Conservation (phyloP, 345 rosid genomes). For the Eucalyptus tenuipes region DNA sequence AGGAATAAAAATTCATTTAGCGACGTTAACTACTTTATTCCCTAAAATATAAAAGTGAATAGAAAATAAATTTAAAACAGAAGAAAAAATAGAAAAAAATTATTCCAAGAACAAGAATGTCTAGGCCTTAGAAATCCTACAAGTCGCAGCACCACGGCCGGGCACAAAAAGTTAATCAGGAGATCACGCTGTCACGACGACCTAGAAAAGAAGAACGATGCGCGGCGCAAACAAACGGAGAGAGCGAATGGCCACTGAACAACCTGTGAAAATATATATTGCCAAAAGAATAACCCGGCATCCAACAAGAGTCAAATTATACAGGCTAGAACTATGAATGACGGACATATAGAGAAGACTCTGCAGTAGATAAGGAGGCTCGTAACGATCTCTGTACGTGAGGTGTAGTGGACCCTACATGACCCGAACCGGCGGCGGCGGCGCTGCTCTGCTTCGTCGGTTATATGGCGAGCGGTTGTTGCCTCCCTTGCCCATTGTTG, state of each 20-base stretch:
- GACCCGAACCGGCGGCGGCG: neutral
- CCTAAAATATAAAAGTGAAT: too few species aligned
- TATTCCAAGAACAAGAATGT: neutral
- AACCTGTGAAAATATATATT: neutral
- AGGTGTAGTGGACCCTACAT: neutral
- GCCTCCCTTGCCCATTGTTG: slow-evolving; percentile 25
- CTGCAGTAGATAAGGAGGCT: neutral
- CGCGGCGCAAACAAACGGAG: neutral
- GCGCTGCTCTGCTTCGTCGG: neutral
- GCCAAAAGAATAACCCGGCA: neutral
- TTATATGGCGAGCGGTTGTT: slow-evolving; percentile 8
- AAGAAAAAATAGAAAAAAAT: too few species aligned
- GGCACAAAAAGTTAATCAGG: neutral
- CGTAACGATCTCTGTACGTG: neutral
- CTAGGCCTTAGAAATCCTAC: neutral
- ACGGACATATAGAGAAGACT: neutral
- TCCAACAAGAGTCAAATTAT: neutral
- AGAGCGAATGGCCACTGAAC: neutral
- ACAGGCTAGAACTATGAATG: neutral
- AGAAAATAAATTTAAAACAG: too few species aligned
- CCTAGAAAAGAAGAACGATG: neutral
- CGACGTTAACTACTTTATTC: too few species aligned
- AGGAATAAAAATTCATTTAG: too few species aligned
- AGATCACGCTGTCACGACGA: neutral
- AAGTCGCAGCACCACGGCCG: neutral